Percentiles rank a stretch among this genome's conserved stretches.
Evolutionary conservation across 257 asterid genomes (phyloP).

Genomic region (Solanum chiquidenum): DNA sequence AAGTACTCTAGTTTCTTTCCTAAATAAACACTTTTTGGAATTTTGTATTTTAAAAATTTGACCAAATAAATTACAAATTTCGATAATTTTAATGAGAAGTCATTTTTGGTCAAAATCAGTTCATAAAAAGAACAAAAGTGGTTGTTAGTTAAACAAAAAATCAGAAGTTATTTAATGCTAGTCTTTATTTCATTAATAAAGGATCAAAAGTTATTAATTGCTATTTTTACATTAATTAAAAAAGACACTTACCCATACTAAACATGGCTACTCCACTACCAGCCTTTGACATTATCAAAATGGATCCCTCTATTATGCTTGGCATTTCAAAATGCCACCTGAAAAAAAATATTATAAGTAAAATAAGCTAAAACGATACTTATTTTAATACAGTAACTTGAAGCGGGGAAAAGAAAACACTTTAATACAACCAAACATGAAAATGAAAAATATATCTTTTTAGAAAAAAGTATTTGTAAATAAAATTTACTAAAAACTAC

Average conservation of each 20-base stretch:
- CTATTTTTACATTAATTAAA: not conserved
- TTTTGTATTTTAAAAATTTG: not conserved
- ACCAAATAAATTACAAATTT: not conserved
- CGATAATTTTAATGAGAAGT: not conserved
- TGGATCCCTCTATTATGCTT: conserved; percentile 37
- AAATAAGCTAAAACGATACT: too few species aligned
- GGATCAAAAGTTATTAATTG: not conserved
- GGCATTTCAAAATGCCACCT: conserved; percentile 60
- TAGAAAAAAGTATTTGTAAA: not conserved
- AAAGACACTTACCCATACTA: conserved; percentile 32
- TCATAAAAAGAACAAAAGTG: not conserved
- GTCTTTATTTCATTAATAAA: not conserved
- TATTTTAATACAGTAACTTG: too few species aligned
- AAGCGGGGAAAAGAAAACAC: not conserved
- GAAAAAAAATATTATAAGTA: not conserved
- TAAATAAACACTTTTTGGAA: not conserved
- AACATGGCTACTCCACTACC: conserved; percentile 59
- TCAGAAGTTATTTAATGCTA: not conserved
- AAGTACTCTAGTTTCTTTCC: not conserved
- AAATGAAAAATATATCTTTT: too few species aligned
- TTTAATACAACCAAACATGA: not conserved
- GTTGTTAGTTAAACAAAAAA: not conserved
- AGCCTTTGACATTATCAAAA: conserved; percentile 48
- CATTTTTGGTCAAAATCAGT: not conserved
- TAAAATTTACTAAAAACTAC: not conserved